Conservation (phyloP, 2,329 filamentous ascomycete species). For the Alternaria sp. region DNA sequence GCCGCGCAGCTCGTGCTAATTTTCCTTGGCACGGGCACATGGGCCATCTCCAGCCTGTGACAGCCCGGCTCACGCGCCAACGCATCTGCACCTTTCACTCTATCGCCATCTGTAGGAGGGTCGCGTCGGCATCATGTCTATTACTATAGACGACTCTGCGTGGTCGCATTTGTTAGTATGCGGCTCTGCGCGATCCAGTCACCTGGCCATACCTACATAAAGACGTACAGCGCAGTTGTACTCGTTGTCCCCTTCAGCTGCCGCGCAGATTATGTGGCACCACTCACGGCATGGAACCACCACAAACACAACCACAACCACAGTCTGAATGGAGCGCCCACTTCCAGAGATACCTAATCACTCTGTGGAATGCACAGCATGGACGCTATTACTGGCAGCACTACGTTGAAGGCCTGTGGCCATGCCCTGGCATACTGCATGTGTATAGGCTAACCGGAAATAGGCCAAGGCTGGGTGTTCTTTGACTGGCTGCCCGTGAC, state of each 20-base stretch:
- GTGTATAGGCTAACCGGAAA: neutral
- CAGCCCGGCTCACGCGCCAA: neutral
- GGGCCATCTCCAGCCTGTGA: neutral
- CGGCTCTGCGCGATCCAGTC: neutral
- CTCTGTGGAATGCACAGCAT: too few species aligned
- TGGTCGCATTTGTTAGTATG: neutral
- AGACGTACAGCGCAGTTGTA: neutral
- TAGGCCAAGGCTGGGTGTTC: neutral
- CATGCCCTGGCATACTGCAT: too few species aligned
- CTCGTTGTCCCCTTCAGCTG: too few species aligned
- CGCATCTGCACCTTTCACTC: neutral
- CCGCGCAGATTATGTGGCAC: neutral
- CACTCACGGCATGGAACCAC: neutral
- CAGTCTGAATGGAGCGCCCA: neutral
- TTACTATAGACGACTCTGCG: neutral
- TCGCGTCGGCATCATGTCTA: slow-evolving; percentile 1
- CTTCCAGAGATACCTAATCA: neutral
- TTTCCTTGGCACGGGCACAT: neutral
- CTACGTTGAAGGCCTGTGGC: neutral
- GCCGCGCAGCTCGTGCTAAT: neutral
- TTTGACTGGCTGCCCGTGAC: neutral
- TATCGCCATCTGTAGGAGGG: slow-evolving; percentile 1
- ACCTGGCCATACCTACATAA: neutral
- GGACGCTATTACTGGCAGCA: neutral
- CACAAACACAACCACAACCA: neutral